Conservation (phyloP, 345 rosid species). For the Camelina neglecta region DNA sequence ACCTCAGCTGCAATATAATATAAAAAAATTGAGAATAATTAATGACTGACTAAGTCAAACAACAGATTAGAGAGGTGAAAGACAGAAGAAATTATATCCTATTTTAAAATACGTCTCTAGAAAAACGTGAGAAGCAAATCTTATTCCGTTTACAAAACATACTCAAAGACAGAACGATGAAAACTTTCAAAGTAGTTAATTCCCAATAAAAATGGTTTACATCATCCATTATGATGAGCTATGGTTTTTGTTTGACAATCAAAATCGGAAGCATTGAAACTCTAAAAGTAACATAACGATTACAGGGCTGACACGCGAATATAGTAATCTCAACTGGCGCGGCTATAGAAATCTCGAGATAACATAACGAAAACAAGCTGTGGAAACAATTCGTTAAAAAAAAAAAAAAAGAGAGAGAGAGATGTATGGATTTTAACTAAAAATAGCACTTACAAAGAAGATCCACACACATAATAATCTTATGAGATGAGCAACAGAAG, state of each 20-base stretch:
- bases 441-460: conserved; percentile 58
- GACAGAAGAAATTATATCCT: neutral
- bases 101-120: neutral
- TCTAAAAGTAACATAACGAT: too few relatives aligned
- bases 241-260: conserved; percentile 3
- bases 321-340: neutral
- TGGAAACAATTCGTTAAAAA: neutral
- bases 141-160: neutral
- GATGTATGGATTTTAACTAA: conserved; percentile 17
- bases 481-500: conserved; percentile 40
- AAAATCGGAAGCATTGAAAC: neutral
- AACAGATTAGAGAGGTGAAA: neutral
- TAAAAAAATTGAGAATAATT: neutral
- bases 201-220: neutral
- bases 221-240: neutral
- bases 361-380: neutral
- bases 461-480: conserved; percentile 52
- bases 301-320: neutral
- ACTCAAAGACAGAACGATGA: conserved; percentile 10
- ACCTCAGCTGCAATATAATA: conserved; percentile 81
- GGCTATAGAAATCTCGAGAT: neutral
- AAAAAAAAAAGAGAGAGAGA: neutral
- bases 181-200: neutral
- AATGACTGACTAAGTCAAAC: conserved; percentile 20
- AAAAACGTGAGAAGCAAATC: conserved; percentile 24